Evolutionary conservation across 2,329 filamentous ascomycete genomes (phyloP).

Genomic region (Xylaria sp.): DNA sequence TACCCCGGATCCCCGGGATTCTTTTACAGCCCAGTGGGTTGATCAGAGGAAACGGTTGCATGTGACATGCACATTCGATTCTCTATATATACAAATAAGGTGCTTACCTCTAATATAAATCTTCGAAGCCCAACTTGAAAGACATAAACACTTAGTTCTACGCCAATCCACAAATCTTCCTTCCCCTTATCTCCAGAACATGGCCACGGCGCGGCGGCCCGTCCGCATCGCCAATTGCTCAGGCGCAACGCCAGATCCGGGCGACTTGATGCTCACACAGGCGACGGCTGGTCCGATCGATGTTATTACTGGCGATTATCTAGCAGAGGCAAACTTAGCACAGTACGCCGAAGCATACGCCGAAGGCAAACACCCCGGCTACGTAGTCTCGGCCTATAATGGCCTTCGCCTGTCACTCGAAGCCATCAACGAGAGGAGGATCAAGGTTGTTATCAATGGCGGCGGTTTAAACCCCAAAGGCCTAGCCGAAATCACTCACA

Average conservation of each 20-base stretch:
- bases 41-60: too few relatives aligned
- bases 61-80: too few relatives aligned
- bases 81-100: too few relatives aligned
- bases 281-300: slow-evolving; percentile 54
- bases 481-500: slow-evolving; percentile 64
- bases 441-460: slow-evolving; percentile 65
- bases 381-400: slow-evolving; percentile 53
- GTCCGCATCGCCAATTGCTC: slow-evolving; percentile 44
- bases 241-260: slow-evolving; percentile 41
- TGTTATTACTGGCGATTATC: slow-evolving; percentile 55
- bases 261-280: slow-evolving; percentile 41
- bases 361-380: slow-evolving; percentile 48
- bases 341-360: slow-evolving; percentile 52
- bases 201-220: slow-evolving; percentile 34
- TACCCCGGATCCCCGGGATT: too few relatives aligned
- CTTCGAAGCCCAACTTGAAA: too few relatives aligned
- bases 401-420: slow-evolving; percentile 40
- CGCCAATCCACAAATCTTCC: neutral
- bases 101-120: too few relatives aligned
- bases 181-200: neutral
- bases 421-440: slow-evolving; percentile 53
- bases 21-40: too few relatives aligned
- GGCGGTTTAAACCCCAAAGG: slow-evolving; percentile 64
- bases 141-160: neutral
- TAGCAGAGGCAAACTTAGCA: slow-evolving; percentile 64